A percentile compares a stretch with the other conserved stretches of the same genome.
phyloP scores from a whole-genome alignment of 2,329 filamentous ascomycete genomes.

The Fulvia fulva region DNA sequence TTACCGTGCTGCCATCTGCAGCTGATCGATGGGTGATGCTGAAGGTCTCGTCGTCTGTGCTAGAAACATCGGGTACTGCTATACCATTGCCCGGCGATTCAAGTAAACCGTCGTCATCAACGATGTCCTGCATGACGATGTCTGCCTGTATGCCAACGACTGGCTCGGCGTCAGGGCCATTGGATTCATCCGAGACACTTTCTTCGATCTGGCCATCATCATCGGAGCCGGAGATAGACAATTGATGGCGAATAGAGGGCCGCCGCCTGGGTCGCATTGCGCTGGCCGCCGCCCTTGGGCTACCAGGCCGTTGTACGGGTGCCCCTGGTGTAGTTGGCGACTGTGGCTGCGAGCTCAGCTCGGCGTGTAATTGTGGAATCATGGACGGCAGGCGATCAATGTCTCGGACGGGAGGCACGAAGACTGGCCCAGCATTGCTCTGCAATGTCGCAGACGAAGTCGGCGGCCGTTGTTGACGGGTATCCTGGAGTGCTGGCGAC shows the following conservation, averaged over 20 bases:
- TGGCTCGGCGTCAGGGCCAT: constrained; percentile 70
- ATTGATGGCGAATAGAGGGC: constrained; percentile 84
- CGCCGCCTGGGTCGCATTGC: constrained; percentile 60
- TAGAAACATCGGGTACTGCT: constrained; percentile 72
- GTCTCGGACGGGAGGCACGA: constrained; percentile 77
- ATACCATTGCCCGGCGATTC: constrained; percentile 65
- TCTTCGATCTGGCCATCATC: constrained; percentile 86
- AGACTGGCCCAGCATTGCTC: constrained; percentile 36
- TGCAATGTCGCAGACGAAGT: constrained; percentile 30
- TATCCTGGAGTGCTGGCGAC: constrained; percentile 24
- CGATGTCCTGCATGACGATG: constrained; percentile 84
- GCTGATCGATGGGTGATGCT: constrained; percentile 85
- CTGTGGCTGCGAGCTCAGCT: constrained; percentile 80
- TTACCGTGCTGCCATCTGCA: constrained; percentile 79
- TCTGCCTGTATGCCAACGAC: constrained; percentile 75
- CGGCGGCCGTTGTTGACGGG: constrained; percentile 22
- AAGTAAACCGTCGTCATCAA: constrained; percentile 75
- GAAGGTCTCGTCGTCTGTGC: constrained; percentile 83
- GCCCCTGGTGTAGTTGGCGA: constrained; percentile 83
- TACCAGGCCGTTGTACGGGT: constrained; percentile 52
- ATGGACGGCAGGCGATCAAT: constrained; percentile 80
- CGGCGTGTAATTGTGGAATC: constrained; percentile 64
- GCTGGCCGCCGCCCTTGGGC: constrained; percentile 44
- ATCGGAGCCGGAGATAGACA: constrained; percentile 77
- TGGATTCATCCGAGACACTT: constrained; percentile 71